phyloP scores from a whole-genome alignment of 208 protist genomes.

The Leishmania gerbilli region DNA sequence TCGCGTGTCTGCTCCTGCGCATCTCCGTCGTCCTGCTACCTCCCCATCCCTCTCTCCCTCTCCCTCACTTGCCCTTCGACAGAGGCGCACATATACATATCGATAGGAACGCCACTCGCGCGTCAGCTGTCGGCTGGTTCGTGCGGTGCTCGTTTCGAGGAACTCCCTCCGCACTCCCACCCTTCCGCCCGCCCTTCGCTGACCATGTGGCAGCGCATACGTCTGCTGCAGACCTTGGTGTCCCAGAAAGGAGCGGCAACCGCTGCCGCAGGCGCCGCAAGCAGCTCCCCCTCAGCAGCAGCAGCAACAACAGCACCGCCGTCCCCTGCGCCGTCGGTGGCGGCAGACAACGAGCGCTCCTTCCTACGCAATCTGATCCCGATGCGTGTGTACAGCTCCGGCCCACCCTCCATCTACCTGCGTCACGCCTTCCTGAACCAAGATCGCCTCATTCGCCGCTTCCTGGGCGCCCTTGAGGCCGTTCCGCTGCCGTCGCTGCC shows the following conservation, averaged over 20 bases:
- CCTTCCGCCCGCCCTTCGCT: background rate
- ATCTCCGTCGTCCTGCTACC: background rate
- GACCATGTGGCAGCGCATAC: conserved; percentile 2
- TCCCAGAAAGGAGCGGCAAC: background rate
- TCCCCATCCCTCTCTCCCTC: too few relatives aligned
- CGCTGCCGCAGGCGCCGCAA: background rate
- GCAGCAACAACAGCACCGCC: background rate
- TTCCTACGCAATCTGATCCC: conserved; percentile 80
- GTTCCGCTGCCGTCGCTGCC: conserved; percentile 73
- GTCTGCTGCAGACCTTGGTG: conserved; percentile 2
- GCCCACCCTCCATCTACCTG: conserved; percentile 55
- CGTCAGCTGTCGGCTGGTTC: background rate
- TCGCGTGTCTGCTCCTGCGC: background rate
- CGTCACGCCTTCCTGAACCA: conserved; percentile 79
- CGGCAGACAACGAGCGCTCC: conserved; percentile 36
- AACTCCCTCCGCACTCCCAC: background rate
- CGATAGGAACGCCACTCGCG: background rate
- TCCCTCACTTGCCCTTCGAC: background rate
- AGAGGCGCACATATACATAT: background rate
- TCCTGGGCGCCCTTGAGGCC: conserved; percentile 64
- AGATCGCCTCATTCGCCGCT: conserved; percentile 55
- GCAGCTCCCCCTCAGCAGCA: background rate
- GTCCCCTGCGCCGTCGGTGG: background rate
- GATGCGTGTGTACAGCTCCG: conserved; percentile 58
- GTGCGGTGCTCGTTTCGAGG: background rate